Evolutionary conservation across 2,329 filamentous ascomycete species (phyloP).

Genomic region (Aspergillus jensenii): DNA sequence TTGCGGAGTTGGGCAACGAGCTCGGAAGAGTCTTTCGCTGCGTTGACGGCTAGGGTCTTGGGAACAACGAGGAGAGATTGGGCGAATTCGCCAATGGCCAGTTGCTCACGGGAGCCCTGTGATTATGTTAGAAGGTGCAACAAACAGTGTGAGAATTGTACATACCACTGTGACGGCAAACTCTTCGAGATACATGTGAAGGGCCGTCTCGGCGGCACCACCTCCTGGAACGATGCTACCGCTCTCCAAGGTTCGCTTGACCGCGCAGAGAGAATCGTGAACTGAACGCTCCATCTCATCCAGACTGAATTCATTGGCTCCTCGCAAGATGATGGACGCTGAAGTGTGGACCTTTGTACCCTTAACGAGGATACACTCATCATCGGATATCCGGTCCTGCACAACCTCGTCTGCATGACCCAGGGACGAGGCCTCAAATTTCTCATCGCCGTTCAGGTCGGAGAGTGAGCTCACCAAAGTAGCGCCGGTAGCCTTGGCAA

Average conservation of each 20-base stretch:
- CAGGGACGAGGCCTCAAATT: slow-evolving; percentile 85
- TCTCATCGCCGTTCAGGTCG: slow-evolving; percentile 95
- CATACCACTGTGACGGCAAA: slow-evolving; percentile 90
- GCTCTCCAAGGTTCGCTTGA: slow-evolving; percentile 95
- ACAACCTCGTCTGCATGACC: slow-evolving; percentile 92
- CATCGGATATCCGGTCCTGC: slow-evolving; percentile 98
- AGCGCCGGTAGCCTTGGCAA: slow-evolving; percentile 93
- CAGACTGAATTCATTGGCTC: slow-evolving; percentile 91
- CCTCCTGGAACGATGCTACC: slow-evolving; percentile 96
- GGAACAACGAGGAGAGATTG: slow-evolving; percentile 91
- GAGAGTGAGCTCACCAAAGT: slow-evolving; percentile 91
- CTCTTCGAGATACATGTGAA: slow-evolving; percentile 98
- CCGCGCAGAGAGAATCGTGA: slow-evolving; percentile 92
- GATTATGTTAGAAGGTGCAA: neutral
- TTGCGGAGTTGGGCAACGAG: slow-evolving; percentile 93
- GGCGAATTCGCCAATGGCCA: slow-evolving; percentile 96
- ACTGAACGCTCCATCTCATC: slow-evolving; percentile 99
- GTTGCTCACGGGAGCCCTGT: slow-evolving; percentile 85
- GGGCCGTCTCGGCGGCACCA: slow-evolving; percentile 94
- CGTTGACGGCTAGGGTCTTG: slow-evolving; percentile 95
- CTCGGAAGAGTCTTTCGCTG: slow-evolving; percentile 93
- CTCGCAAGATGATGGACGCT: slow-evolving; percentile 92
- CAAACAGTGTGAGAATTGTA: slow-evolving; percentile 16
- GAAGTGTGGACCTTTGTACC: slow-evolving; percentile 93
- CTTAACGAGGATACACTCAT: slow-evolving; percentile 96